Percentiles rank a stretch among this genome's conserved stretches.
These are phyloP conservation scores for Diutina rugosa DNA, from an alignment of 1,139 yeast species.

Conservation along the genomic window DNA sequence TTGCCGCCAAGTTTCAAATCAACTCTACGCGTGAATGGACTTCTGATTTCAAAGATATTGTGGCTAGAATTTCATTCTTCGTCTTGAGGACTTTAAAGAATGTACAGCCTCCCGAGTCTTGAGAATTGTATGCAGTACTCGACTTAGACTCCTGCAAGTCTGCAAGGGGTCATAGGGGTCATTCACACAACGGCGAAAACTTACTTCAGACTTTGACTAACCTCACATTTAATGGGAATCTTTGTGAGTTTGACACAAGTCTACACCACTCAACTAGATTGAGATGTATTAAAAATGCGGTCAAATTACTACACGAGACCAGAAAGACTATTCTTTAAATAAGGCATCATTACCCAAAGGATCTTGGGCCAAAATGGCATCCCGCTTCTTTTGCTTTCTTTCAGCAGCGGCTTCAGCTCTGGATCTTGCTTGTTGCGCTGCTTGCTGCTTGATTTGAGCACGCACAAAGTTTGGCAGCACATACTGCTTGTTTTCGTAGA, in stretches of 20 bases:
- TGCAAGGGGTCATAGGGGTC: not conserved
- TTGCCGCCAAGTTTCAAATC: too few species aligned
- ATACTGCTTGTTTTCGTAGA: conserved; percentile 91
- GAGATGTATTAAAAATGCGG: too few species aligned
- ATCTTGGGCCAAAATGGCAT: conserved; percentile 61
- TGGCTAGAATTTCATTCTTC: too few species aligned
- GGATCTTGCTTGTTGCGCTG: conserved; percentile 66
- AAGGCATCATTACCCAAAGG: conserved; percentile 74
- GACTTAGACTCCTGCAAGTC: not conserved
- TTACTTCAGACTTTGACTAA: too few species aligned
- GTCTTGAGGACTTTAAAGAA: too few species aligned
- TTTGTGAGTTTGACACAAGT: too few species aligned
- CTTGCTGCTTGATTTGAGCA: conserved; percentile 72
- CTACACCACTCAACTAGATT: too few species aligned
- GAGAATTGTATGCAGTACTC: not conserved
- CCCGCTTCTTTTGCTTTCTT: conserved; percentile 65
- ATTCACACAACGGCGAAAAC: not conserved
- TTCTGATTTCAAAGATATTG: too few species aligned
- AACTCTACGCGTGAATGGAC: too few species aligned
- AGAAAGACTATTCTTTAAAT: conserved; percentile 29
- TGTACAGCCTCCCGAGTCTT: not conserved
- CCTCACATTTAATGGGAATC: too few species aligned
- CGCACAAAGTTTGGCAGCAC: conserved; percentile 93
- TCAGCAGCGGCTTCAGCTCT: conserved; percentile 75
- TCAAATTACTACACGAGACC: too few species aligned